Evolutionary conservation across 1,284 basidiomycete species (phyloP), one percentile per base, ranked within the genome.

Genomic region (Tetrapyrgos nigripes): DNA sequence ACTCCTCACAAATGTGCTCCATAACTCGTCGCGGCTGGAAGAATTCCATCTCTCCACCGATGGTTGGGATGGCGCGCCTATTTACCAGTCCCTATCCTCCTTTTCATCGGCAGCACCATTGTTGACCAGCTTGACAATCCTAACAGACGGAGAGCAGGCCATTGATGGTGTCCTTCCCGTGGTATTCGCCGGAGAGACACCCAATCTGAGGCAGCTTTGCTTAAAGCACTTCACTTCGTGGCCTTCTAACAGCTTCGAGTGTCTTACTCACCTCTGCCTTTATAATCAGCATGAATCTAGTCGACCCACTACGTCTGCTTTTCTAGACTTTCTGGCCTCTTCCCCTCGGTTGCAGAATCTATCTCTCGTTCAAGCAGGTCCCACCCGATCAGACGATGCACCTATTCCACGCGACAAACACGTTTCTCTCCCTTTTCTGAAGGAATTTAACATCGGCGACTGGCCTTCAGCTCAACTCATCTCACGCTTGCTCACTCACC

Each of bases 211-310:
- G 35, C 43, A 59, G 37, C 21, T 64, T 19, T 59, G 53, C 33
- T 31, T 64, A 2, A 57, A 59, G 26, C 51, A 62, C 49, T 64
- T 59, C 21, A 62, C 62, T 17, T 57, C 60, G 17, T 64, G 62
- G 62, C 62, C 62, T 3, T 21, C 54, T 14, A 37, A 29, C n/a
- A 58, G 62, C 28, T 64, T 64, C 35, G 48, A 35, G 21, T 54
- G 59, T 31, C 51, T 64, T 13, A 60, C 60, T 9, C 52, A 56
- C 24, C 35, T 61, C 13, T 64, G 58, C 37, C 44, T 64, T 9
- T 61, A 59, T n/a, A 55, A 58, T 27, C 62, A 64, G 46, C 48
- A 37, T 14, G 52, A 53, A 10, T 44, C 44, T 10, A 53, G 27
- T 35, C 50, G 60, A 6, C 60, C 58, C 5, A 55, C 60, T 13